Base-by-base conservation (phyloP, 345 rosid genomes). In the Arabis hirsuta region DNA sequence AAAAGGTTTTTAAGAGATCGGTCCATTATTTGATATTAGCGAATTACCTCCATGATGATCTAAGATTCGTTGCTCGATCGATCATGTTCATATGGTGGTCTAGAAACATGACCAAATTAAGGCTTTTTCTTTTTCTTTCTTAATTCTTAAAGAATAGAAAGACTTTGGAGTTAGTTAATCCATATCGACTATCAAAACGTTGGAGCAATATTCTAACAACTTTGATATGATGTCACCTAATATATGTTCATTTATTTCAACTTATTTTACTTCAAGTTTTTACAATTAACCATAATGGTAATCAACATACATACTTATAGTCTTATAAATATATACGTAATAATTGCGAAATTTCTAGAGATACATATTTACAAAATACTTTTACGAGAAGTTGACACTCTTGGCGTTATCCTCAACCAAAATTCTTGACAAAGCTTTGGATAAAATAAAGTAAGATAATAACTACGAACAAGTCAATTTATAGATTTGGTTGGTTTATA, bases 361-460 rank as follows among this genome's bases (percentile, higher is more conserved):
- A 39, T 36, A 55, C 22, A 63, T 36, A 36, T 51, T 20, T 46
- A 31, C 34, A 65, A 65, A 46, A 46, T 7, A 60, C 9, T 52
- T 16, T 19, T 29, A 45, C 0, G 47, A 66, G 51, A 72, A 60
- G 73, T 73, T 78, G 73, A 46, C 78, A 72, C 53, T 65, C 65
- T 72, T 67, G 73, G 73, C 63, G 14, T 60, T 66, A 43, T 66
- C 59, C 56, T 65, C 69, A 66, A 59, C 73, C 24, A 68, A 62
- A 36, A 45, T 44, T 34, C 20, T 68, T 53, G 32, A 26, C 68
- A 42, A 22, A 19, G 5, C 7, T 58, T n/a, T 8, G 62, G 69
- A 75, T 54, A 54, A 36, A 32, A 20, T 60, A 42, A 59, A 22
- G 29, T 24, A 51, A 31, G 39, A 44, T 39, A 50, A 9, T 73